These are phyloP conservation scores for Colletotrichum brevisporum DNA, from an alignment of 2,329 filamentous ascomycete species.

Conservation along the genomic window DNA sequence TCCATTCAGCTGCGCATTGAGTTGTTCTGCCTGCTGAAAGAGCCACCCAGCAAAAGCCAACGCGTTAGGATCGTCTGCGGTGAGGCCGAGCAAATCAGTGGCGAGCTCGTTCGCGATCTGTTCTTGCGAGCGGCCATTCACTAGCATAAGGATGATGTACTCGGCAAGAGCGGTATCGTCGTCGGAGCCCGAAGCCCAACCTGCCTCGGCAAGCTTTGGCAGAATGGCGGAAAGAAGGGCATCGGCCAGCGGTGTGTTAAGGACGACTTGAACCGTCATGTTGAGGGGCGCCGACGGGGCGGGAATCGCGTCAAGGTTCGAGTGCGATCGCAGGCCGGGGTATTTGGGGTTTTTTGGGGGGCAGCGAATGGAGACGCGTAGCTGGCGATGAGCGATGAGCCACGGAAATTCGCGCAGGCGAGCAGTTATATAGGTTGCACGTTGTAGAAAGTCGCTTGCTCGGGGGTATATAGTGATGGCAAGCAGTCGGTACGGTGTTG, in stretches of 20 bases:
- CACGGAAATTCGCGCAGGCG: not conserved
- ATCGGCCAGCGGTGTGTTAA: conserved; percentile 86
- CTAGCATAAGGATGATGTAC: conserved; percentile 97
- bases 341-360: conserved; percentile 19
- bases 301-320: conserved; percentile 22
- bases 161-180: conserved; percentile 90
- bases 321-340: conserved; percentile 15
- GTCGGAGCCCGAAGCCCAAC: conserved; percentile 85
- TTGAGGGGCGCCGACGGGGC: conserved; percentile 46
- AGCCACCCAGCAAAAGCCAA: conserved; percentile 91
- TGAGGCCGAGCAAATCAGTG: conserved; percentile 85
- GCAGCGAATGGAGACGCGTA: conserved; percentile 29
- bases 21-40: conserved; percentile 84
- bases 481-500: not conserved
- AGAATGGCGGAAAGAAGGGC: conserved; percentile 87
- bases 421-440: conserved; percentile 8
- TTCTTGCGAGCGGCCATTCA: conserved; percentile 92
- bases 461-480: conserved; percentile 29
- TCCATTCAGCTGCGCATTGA: conserved; percentile 76
- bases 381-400: conserved; percentile 14
- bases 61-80: conserved; percentile 85
- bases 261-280: conserved; percentile 84
- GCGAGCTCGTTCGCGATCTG: conserved; percentile 91
- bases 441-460: not conserved
- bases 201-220: conserved; percentile 91